A percentile compares a stretch with the other conserved stretches of the same genome.
Conservation (phyloP, 768 basidiomycete species). For the Boletus speciosus region DNA sequence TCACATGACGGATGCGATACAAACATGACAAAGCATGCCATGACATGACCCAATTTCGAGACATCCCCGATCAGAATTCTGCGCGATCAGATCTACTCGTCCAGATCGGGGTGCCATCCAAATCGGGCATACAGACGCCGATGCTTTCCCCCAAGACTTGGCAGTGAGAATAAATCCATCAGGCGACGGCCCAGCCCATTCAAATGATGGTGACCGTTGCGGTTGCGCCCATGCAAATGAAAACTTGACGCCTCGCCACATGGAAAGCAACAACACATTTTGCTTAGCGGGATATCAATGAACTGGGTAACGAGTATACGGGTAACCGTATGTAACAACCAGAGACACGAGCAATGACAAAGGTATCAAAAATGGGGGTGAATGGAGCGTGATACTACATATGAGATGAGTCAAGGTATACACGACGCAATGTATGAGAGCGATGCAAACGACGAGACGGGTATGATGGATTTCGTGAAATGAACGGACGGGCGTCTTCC, state of each 20-base stretch:
- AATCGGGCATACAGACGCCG: slow-evolving; percentile 23
- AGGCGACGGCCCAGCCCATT: slow-evolving; percentile 7
- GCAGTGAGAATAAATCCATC: slow-evolving; percentile 11
- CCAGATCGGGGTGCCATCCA: slow-evolving; percentile 18
- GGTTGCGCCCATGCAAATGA: slow-evolving; percentile 26
- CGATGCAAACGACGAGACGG: slow-evolving; percentile 36
- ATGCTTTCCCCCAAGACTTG: slow-evolving; percentile 7
- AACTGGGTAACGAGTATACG: slow-evolving; percentile 35
- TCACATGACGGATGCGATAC: slow-evolving; percentile 22
- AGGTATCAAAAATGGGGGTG: slow-evolving; percentile 36
- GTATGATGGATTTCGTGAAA: slow-evolving; percentile 35
- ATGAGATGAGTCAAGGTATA: slow-evolving; percentile 36
- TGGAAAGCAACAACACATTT: slow-evolving; percentile 8
- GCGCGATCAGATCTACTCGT: slow-evolving; percentile 28
- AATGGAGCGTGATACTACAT: slow-evolving; percentile 36
- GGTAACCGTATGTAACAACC: slow-evolving; percentile 36
- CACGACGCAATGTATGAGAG: slow-evolving; percentile 36
- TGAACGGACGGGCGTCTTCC: slow-evolving; percentile 33
- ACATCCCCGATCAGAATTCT: slow-evolving; percentile 36
- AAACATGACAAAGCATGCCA: slow-evolving; percentile 19
- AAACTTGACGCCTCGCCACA: slow-evolving; percentile 19
- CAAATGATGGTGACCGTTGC: slow-evolving; percentile 10
- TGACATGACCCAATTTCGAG: slow-evolving; percentile 10
- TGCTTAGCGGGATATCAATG: slow-evolving; percentile 31
- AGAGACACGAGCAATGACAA: slow-evolving; percentile 15